Evolutionary conservation across 176 grass and related monocot genomes (phyloP), one percentile per base, ranked within the genome.

Genomic region (Pontederia crassipes): DNA sequence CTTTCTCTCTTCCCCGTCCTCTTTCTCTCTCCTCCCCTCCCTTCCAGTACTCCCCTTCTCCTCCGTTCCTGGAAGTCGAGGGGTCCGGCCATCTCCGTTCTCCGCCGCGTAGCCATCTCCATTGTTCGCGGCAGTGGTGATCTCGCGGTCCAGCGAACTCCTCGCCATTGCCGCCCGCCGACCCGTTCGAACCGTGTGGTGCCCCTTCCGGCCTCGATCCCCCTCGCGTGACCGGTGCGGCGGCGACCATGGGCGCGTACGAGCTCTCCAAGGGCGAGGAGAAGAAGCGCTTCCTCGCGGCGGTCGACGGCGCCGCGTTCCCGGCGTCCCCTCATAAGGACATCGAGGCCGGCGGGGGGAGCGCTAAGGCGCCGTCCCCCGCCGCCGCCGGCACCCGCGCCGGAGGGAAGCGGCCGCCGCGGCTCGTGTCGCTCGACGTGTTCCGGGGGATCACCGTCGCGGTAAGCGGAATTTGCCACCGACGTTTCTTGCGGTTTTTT

Each of bases 401-500:
- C 20, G 20, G 20, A 1, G n/a, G 14, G 28, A 68, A 56, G 15
- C 4, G 9, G 15, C 17, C 8, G 5, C 73, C 56, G 46, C 85
- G 89, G 0, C 85, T 95, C 17, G 48, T 64, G n/a, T 95, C 89
- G 1, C 82, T 95, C 27, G 89, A 95, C 50, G 89, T 95, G 69
- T 95, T 95, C 67, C 77, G 85, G 4, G 82, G 89, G 5, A 64
- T 89, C 74, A 89, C 85, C 46, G 85, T 95, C 2, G 63, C 72
- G 70, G 89, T 95, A 59, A 67, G 82, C 52, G 20, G 9, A 10
- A 24, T 24, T 16, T 3, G 13, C 13, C 29, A 13, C n/a, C 12
- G 65, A 46, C 20, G 28, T 45, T 56, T 24, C 8, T 72, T 27
- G 8, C 11, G 7, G 11, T 4, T 58, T 32, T 57, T 24, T 46